Evolutionary conservation across 164 flowering plant species (phyloP).

Genomic region (Litsea cubeba): DNA sequence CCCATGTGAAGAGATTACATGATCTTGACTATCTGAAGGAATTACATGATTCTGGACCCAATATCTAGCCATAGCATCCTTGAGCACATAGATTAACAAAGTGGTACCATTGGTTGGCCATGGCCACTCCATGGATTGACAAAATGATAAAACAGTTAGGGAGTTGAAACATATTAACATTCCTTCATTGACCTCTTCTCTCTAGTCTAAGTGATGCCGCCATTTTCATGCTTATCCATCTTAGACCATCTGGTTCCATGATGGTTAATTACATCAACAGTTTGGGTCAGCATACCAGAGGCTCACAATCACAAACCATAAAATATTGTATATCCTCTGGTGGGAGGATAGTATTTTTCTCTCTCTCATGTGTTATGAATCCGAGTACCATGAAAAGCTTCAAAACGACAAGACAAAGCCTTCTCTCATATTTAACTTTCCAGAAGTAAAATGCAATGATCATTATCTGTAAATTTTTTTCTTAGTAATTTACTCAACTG

Average conservation of each 20-base stretch:
- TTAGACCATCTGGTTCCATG: too few species aligned
- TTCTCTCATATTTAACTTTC: slow-evolving; percentile 1
- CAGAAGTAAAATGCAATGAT: slow-evolving; percentile 3
- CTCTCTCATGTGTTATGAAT: slow-evolving; percentile 1
- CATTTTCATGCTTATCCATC: too few species aligned
- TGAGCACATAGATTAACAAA: too few species aligned
- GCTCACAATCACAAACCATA: not conserved
- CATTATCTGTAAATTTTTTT: not conserved
- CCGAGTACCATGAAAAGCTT: not conserved
- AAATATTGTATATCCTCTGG: too few species aligned
- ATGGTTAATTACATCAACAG: too few species aligned
- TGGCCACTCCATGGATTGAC: not conserved
- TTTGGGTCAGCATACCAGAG: too few species aligned
- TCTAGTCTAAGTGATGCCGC: too few species aligned
- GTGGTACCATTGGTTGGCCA: not conserved
- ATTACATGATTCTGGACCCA: not conserved
- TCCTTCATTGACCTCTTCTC: too few species aligned
- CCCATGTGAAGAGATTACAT: not conserved
- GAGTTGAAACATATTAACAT: not conserved
- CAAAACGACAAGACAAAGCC: slow-evolving; percentile 6
- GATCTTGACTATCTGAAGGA: not conserved
- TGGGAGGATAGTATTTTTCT: not conserved
- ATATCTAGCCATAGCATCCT: too few species aligned
- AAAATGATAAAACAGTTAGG: not conserved
- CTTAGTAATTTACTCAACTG: not conserved